Conservation (phyloP, 768 basidiomycete genomes). For the Suillus americanus region DNA sequence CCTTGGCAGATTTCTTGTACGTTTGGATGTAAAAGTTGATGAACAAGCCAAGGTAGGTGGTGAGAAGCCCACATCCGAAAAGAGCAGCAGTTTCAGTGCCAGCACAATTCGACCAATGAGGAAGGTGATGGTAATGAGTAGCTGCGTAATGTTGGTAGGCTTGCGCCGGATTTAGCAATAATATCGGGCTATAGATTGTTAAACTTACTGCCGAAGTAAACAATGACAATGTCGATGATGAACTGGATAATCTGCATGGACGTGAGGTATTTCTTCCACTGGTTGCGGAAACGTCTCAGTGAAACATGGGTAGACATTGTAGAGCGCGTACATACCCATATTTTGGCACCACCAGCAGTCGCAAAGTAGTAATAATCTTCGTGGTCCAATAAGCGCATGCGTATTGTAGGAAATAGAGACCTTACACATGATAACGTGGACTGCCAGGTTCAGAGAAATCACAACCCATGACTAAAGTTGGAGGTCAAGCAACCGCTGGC, state of each 20-base stretch:
- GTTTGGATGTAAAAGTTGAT: constrained; percentile 93
- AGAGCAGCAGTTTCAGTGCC: constrained; percentile 87
- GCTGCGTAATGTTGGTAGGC: constrained; percentile 84
- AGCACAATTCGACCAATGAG: constrained; percentile 78
- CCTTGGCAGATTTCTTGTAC: constrained; percentile 64
- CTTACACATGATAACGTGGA: constrained; percentile 98
- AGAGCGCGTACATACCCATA: constrained; percentile 68
- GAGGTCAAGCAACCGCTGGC: constrained; percentile 6
- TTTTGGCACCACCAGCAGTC: constrained; percentile 92
- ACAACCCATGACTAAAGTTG: constrained; percentile 88
- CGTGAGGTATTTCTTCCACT: constrained; percentile 99
- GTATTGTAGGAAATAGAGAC: constrained; percentile 17
- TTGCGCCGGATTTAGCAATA: constrained; percentile 16
- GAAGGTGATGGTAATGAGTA: constrained; percentile 60
- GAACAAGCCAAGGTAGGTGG: constrained; percentile 91
- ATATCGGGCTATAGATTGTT: constrained; percentile 1
- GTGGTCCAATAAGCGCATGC: neutral
- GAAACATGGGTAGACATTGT: constrained; percentile 1
- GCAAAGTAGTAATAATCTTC: constrained; percentile 99
- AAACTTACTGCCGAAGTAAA: constrained; percentile 92
- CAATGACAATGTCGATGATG: constrained; percentile 83
- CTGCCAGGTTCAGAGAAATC: constrained; percentile 84
- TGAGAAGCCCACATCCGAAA: constrained; percentile 86
- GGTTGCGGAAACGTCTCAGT: constrained; percentile 6
- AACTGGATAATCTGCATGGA: constrained; percentile 97